Evolutionary conservation across 768 basidiomycete genomes (phyloP).

Genomic region (Trametes sanguinea): DNA sequence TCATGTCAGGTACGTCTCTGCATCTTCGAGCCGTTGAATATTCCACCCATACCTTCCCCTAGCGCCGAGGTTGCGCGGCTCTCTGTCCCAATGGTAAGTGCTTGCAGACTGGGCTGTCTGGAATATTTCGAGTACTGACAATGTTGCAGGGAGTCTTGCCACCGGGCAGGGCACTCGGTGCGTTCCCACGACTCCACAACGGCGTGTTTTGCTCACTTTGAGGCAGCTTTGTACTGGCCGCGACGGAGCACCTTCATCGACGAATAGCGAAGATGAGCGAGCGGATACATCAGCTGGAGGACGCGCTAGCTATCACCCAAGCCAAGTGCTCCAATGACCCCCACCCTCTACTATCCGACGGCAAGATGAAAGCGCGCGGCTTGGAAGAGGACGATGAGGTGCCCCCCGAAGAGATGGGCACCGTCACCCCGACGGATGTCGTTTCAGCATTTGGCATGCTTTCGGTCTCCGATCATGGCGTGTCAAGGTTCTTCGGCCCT

Average conservation of each 20-base stretch:
- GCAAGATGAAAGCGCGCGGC: constrained; percentile 46
- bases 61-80: constrained; percentile 69
- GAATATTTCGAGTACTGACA: background rate
- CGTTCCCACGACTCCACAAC: constrained; percentile 3
- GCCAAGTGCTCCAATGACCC: constrained; percentile 49
- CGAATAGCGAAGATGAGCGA: constrained; percentile 69
- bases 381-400: constrained; percentile 36
- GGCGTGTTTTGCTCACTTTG: background rate
- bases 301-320: constrained; percentile 64
- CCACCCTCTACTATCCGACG: constrained; percentile 60
- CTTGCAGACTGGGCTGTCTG: background rate
- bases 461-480: constrained; percentile 66
- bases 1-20: constrained; percentile 59
- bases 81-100: constrained; percentile 70
- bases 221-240: constrained; percentile 62
- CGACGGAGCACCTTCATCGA: constrained; percentile 63
- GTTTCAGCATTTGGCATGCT: constrained; percentile 65
- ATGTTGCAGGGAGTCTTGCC: constrained; percentile 59
- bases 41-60: background rate
- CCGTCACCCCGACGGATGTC: constrained; percentile 40
- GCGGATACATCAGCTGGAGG: constrained; percentile 68
- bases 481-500: constrained; percentile 76
- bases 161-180: constrained; percentile 80
- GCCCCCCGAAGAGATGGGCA: background rate
- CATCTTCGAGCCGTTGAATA: background rate